Evolutionary conservation across 2,329 filamentous ascomycete genomes (phyloP), one percentile per base, ranked within the genome.

Genomic region (Basipetospora sp.): DNA sequence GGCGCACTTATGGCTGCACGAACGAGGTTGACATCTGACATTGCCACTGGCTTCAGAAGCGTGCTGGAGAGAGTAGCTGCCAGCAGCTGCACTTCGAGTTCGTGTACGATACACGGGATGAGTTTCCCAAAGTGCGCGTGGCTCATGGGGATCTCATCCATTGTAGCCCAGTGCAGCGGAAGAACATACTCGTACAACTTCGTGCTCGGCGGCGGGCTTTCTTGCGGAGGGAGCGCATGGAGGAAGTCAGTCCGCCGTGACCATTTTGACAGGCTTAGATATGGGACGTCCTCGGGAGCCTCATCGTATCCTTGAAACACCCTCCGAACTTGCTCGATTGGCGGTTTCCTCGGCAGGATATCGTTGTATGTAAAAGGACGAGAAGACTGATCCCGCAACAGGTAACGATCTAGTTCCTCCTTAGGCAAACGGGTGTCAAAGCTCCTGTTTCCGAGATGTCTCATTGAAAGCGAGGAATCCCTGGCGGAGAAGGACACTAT

Each of bases 41-140:
- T 68, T 0, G 53, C 50, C 1, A 85, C 37, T 1, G 44, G 41
- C 14, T 45, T 36, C n/a, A 61, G 41, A 3, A 61, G 20, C 0
- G 53, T 56, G 2, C 43, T 42, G 1, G 51, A 65, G 3, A 94
- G 58, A 32, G 69, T 59, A 4, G 70, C 58, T 0, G 77, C 80
- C 6, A 83, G 59, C 17, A 88, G 57, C 18, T 68, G 60, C 1
- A 74, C 61, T 44, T 81, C 80, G 3, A 88, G 48, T n/a, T 71
- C 71, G 45, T 84, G 72, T 13, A 81, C 59, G 26, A 94, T 72
- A 0, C 75, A 77, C 0, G 87, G 85, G 4, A 90, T 65, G 27
- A 90, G 63, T 38, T 78, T 61, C 3, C 66, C 71, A 19, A 76
- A 64, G 32, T 63, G 56, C 2, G 58, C 61, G 41, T 63, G 60